phyloP scores from a whole-genome alignment of 2,329 filamentous ascomycete species.

The Ceratocystiopsis sp. region DNA sequence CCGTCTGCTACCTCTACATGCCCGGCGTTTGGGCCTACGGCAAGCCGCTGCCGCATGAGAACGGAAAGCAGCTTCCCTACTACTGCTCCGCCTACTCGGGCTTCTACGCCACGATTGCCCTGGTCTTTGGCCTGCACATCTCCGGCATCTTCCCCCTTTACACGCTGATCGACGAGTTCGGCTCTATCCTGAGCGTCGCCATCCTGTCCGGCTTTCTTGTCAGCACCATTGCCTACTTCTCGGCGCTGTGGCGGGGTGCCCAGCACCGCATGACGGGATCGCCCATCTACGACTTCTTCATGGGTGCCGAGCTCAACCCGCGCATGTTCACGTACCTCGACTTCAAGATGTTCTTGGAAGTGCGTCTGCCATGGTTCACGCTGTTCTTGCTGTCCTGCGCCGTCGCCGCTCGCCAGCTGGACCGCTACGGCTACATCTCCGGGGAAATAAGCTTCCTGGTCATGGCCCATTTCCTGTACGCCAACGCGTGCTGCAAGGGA shows the following conservation, averaged over 20 bases:
- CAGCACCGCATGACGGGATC: conserved; percentile 85
- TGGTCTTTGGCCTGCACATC: conserved; percentile 59
- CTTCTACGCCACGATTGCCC: conserved; percentile 69
- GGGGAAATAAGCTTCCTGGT: conserved; percentile 57
- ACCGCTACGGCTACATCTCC: conserved; percentile 60
- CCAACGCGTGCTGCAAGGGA: conserved; percentile 67
- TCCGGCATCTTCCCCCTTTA: conserved; percentile 77
- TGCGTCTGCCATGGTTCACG: conserved; percentile 75
- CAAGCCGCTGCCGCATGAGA: conserved; percentile 68
- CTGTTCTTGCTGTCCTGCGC: conserved; percentile 53
- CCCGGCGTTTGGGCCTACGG: conserved; percentile 80
- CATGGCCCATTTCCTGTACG: conserved; percentile 68
- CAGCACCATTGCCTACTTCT: conserved; percentile 70
- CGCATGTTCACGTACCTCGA: conserved; percentile 71
- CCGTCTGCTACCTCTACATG: conserved; percentile 62
- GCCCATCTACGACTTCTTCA: conserved; percentile 75
- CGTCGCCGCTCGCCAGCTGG: conserved; percentile 56
- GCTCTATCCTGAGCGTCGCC: conserved; percentile 78
- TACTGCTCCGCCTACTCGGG: conserved; percentile 84
- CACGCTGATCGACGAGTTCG: conserved; percentile 88
- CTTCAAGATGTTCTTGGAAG: conserved; percentile 89
- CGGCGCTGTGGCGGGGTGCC: conserved; percentile 60
- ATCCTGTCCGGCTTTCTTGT: conserved; percentile 82
- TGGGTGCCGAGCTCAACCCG: conserved; percentile 76
- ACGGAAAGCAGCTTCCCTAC: conserved; percentile 76